Evolutionary conservation across 768 basidiomycete genomes (phyloP).

Genomic region (Cystofilobasidium ferigula): DNA sequence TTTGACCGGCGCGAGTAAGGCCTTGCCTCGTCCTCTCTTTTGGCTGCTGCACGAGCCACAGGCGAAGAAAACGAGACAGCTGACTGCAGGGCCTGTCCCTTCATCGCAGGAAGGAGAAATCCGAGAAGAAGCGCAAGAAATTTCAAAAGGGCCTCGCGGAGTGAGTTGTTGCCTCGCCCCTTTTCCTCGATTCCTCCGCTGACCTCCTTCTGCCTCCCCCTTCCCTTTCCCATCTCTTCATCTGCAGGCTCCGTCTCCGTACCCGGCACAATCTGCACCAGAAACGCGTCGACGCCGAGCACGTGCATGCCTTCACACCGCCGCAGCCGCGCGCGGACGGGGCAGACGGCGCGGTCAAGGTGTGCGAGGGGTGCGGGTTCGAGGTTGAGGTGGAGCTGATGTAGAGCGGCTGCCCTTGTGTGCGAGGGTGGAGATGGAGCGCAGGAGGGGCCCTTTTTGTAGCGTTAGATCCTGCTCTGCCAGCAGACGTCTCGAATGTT

Average conservation of each 20-base stretch:
- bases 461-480: no score
- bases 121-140: constrained; percentile 81
- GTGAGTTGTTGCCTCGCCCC: constrained; percentile 28
- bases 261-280: constrained; percentile 88
- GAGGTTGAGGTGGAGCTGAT: constrained; percentile 78
- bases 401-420: constrained; percentile 35
- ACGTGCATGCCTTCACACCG: constrained; percentile 68
- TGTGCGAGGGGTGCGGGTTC: constrained; percentile 83
- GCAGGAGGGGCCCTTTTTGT: no score
- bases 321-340: constrained; percentile 38
- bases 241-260: constrained; percentile 54
- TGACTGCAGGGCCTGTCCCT: no score
- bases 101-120: constrained; percentile 51
- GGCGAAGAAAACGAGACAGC: no score
- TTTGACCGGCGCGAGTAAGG: constrained; percentile 55
- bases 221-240: neutral
- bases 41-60: no score
- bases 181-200: neutral
- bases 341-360: constrained; percentile 49
- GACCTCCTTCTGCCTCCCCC: neutral
- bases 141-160: constrained; percentile 84
- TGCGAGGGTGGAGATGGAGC: no score
- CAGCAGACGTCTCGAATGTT: no score
- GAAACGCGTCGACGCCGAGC: constrained; percentile 70
- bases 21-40: neutral